Conservation (phyloP, 257 asterid species). For the Buddleja alternifolia region DNA sequence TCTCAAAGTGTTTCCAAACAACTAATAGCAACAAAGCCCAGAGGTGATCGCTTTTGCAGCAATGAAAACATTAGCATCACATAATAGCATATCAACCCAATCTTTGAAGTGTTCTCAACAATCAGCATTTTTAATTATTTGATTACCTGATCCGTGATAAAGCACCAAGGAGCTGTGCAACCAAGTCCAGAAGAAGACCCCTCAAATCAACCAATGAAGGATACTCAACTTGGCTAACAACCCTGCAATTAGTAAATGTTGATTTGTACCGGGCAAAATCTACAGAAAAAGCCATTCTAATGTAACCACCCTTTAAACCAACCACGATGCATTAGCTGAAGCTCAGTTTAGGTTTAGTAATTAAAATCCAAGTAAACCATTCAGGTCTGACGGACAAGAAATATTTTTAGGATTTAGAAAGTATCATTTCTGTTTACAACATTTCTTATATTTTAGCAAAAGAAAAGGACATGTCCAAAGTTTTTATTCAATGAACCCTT, state of each 20-base stretch:
- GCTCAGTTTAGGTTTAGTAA: background rate
- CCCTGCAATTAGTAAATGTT: slow-evolving; percentile 57
- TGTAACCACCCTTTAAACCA: background rate
- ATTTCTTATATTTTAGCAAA: background rate
- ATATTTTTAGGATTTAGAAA: background rate
- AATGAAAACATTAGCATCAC: background rate
- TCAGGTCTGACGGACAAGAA: slow-evolving; percentile 8
- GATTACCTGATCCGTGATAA: slow-evolving; percentile 89
- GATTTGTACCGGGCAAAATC: background rate
- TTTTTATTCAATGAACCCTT: background rate
- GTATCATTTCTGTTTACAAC: background rate
- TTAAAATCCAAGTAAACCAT: slow-evolving; percentile 10
- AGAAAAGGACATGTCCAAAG: background rate
- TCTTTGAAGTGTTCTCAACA: slow-evolving; percentile 4
- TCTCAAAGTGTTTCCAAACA: background rate
- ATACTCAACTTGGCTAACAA: slow-evolving; percentile 96
- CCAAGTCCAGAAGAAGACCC: slow-evolving; percentile 97
- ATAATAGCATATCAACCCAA: background rate
- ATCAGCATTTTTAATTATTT: slow-evolving; percentile 14
- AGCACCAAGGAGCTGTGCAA: slow-evolving; percentile 99
- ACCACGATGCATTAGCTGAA: slow-evolving; percentile 19
- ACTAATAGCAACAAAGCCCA: slow-evolving; percentile 4
- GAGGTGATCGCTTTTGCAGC: slow-evolving; percentile 24
- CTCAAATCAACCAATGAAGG: slow-evolving; percentile 99
- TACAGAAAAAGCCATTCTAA: background rate